Percentiles rank a stretch among this genome's conserved stretches.
These are phyloP conservation scores for Sequoia sempervirens DNA, from an alignment of 75 land plant species.

Conservation along the genomic window DNA sequence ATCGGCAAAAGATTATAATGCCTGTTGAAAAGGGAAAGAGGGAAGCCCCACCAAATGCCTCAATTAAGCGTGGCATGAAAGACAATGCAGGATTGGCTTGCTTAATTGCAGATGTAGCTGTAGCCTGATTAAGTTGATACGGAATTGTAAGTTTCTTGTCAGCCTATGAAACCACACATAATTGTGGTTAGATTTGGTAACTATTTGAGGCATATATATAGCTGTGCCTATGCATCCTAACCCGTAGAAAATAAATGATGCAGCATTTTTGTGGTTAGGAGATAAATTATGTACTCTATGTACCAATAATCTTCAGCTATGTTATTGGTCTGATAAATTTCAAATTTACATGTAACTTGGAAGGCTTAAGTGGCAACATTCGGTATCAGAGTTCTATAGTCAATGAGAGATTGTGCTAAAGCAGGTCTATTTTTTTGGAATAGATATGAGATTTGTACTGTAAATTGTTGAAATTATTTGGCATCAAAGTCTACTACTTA, in stretches of 20 bases:
- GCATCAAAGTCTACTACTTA: background rate
- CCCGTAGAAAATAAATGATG: slow-evolving; percentile 6
- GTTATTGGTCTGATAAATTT: background rate
- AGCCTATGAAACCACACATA: background rate
- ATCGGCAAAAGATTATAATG: background rate
- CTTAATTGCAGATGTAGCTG: slow-evolving; percentile 9
- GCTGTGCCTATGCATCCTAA: background rate
- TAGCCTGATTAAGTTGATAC: background rate
- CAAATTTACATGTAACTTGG: background rate
- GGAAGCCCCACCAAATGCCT: slow-evolving; percentile 3
- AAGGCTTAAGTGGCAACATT: background rate
- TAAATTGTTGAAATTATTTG: background rate
- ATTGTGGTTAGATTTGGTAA: slow-evolving; percentile 1
- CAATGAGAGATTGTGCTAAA: slow-evolving; percentile 2
- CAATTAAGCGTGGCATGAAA: slow-evolving; percentile 1
- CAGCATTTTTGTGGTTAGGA: background rate
- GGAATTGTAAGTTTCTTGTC: background rate
- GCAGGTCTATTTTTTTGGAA: background rate
- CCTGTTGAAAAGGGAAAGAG: background rate
- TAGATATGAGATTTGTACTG: background rate
- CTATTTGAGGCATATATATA: background rate
- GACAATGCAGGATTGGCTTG: slow-evolving; percentile 4
- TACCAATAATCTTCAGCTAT: background rate
- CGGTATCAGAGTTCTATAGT: slow-evolving; percentile 1
- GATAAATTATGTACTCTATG: background rate